Conservation (phyloP, 768 basidiomycete species). For the Gymnopilus dilepis region DNA sequence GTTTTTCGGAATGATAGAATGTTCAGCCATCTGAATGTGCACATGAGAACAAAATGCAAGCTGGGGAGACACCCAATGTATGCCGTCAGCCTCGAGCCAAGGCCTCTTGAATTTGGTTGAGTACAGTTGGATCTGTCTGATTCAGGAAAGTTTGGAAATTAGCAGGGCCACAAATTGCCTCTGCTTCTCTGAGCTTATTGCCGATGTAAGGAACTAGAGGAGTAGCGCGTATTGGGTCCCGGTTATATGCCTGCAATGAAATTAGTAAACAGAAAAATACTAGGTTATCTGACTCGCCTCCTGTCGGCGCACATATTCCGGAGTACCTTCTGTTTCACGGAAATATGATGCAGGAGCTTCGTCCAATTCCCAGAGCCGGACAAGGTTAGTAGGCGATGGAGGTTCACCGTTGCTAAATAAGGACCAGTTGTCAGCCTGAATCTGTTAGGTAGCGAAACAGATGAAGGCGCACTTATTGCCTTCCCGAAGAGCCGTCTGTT, state of each 20-base stretch:
- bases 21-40: conserved; percentile 1
- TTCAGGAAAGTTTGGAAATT: conserved; percentile 68
- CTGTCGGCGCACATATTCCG: conserved; percentile 79
- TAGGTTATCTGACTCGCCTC: conserved; percentile 47
- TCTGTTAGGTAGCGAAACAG: neutral
- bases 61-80: neutral
- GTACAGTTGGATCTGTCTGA: conserved; percentile 73
- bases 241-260: conserved; percentile 60
- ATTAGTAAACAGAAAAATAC: neutral
- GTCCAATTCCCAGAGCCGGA: conserved; percentile 74
- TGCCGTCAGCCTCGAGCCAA: conserved; percentile 33
- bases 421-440: neutral
- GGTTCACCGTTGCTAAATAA: conserved; percentile 17
- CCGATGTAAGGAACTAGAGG: conserved; percentile 68
- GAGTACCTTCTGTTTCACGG: conserved; percentile 68
- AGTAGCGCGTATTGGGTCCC: conserved; percentile 72
- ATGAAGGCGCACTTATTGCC: conserved; percentile 36
- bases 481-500: conserved; percentile 29
- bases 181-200: conserved; percentile 65
- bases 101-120: conserved; percentile 70
- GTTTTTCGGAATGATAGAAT: conserved; percentile 40
- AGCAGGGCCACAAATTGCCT: conserved; percentile 58
- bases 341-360: conserved; percentile 63
- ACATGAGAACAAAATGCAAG: neutral
- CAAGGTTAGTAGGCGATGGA: conserved; percentile 49